Evolutionary conservation across 768 basidiomycete genomes (phyloP), one percentile per base, ranked within the genome.

Genomic region (Lentinula raphanica): DNA sequence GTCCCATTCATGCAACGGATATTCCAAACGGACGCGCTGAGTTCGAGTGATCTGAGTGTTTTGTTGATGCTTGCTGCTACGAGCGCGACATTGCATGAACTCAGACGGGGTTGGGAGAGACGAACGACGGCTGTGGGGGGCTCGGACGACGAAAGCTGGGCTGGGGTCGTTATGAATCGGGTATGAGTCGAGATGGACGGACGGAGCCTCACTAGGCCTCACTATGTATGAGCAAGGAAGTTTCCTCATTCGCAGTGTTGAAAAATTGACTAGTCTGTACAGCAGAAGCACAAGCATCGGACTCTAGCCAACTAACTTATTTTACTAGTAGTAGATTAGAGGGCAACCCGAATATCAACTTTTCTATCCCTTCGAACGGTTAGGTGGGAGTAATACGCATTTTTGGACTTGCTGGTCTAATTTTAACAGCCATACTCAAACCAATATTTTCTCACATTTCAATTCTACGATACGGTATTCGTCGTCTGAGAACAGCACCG

Each of bases 1-100:
- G 81, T 98, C 54, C 91, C 94, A 0, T 78, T 93, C 63, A 84
- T 97, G 82, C 96, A 98, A 71, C 76, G 80, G 50, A 79, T 98
- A 54, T 98, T 98, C 82, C 94, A 98, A 75, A 98, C 96, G 27
- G 92, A 88, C 60, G 86, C 92, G 12, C 75, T 98, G 13, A 74
- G 79, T 31, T 53, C 75, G 36, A 71, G 79, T 50, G 96, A 98
- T 71, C 63, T 98, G 60, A 72, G 76, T 12, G 81, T 87, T 29
- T 77, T 98, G 2, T 68, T 98, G 25, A 71, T 74, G 12, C 74
- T 97, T 48, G 93, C 83, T 1, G 82, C 66, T 5, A 74, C 78
- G 6, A 90, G 90, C 49, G 81, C 90, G 64, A 66, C 65, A 28
- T 46, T 92, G 63, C 94, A 98, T 68, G 93, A 97, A 74, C 82